These are phyloP conservation scores for Vitis riparia DNA, from an alignment of 164 flowering plant species.

Conservation along the genomic window DNA sequence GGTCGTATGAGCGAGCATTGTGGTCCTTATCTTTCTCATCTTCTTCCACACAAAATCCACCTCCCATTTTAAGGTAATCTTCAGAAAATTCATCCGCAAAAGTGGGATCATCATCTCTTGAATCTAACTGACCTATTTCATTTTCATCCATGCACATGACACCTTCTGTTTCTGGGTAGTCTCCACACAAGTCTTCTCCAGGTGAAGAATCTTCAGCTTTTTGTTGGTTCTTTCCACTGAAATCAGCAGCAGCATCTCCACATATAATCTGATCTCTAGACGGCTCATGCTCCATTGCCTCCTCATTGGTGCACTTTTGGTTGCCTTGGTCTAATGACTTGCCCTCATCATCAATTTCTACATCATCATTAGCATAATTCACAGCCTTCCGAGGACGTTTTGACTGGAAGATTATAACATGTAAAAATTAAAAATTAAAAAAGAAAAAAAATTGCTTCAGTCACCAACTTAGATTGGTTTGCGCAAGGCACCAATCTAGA, in stretches of 20 bases:
- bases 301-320: conserved; percentile 14
- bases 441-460: background rate
- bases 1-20: conserved; percentile 1
- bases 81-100: conserved; percentile 14
- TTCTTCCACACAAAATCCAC: conserved; percentile 61
- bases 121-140: conserved; percentile 18
- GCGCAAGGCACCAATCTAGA: background rate
- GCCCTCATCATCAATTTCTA: conserved; percentile 29
- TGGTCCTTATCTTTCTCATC: conserved; percentile 15
- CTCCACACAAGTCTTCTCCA: conserved; percentile 11
- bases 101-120: conserved; percentile 12
- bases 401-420: conserved; percentile 42
- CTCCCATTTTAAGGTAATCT: conserved; percentile 50
- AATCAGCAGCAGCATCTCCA: conserved; percentile 17
- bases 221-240: conserved; percentile 9
- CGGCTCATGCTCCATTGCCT: conserved; percentile 20
- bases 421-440: background rate
- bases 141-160: conserved; percentile 48
- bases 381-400: conserved; percentile 54
- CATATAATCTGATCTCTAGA: background rate
- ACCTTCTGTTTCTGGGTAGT: conserved; percentile 43
- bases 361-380: conserved; percentile 34
- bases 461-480: background rate
- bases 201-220: conserved; percentile 6
- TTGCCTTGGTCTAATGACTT: conserved; percentile 19